Percentiles rank a stretch among this genome's conserved stretches.
Evolutionary conservation across 2,329 filamentous ascomycete species (phyloP).

Genomic region (Phialemonium atrogriseum): DNA sequence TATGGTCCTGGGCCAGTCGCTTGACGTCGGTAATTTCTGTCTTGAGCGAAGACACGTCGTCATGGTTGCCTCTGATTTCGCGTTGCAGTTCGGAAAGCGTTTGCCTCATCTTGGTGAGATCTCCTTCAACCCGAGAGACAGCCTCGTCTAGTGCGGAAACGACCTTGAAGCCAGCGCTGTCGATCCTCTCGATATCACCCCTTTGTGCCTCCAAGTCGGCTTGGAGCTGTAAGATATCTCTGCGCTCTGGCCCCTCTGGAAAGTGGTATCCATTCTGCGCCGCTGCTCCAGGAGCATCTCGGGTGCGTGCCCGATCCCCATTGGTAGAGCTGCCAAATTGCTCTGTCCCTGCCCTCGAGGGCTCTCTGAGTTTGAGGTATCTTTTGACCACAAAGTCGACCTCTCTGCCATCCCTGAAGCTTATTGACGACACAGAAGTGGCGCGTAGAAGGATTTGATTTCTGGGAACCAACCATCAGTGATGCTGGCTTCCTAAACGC

Average conservation of each 20-base stretch:
- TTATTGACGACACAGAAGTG: constrained; percentile 18
- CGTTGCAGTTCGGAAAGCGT: constrained; percentile 17
- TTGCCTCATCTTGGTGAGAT: constrained; percentile 23
- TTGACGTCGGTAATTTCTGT: constrained; percentile 14
- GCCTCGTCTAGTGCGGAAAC: constrained; percentile 26
- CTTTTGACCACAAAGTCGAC: constrained; percentile 24
- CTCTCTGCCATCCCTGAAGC: constrained; percentile 4
- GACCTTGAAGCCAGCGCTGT: constrained; percentile 26
- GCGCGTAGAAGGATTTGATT: constrained; percentile 26
- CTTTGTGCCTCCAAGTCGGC: constrained; percentile 23
- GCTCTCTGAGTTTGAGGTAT: constrained; percentile 20
- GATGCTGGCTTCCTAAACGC: background rate
- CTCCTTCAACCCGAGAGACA: constrained; percentile 24
- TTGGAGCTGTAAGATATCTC: constrained; percentile 19
- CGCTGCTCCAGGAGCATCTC: constrained; percentile 6
- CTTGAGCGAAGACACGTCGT: constrained; percentile 19
- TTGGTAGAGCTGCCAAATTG: background rate
- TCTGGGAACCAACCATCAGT: constrained; percentile 19
- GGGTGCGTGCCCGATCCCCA: constrained; percentile 1
- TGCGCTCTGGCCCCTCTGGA: no score
- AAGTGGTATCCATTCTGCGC: no score
- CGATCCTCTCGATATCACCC: constrained; percentile 26
- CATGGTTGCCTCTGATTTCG: constrained; percentile 12
- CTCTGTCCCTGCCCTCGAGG: constrained; percentile 5
- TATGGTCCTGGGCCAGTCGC: constrained; percentile 7